Evolutionary conservation across 1,284 basidiomycete species (phyloP).

Genomic region (Trichosporon coremiiforme): DNA sequence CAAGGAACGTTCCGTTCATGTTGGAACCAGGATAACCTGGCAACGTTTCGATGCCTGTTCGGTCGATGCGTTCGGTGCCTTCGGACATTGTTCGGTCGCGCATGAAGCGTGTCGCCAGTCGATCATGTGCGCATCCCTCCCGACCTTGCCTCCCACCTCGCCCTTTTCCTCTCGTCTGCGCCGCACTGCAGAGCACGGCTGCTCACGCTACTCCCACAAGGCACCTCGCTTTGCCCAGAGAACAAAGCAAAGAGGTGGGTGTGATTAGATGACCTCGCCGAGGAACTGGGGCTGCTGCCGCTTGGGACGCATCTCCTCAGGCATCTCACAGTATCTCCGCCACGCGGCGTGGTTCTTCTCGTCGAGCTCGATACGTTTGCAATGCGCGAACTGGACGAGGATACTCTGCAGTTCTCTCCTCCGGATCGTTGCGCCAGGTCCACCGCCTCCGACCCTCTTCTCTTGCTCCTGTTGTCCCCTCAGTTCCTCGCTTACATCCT

Average conservation of each 20-base stretch:
- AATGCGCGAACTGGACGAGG: slow-evolving; percentile 24
- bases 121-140: not conserved
- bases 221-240: too few relatives aligned
- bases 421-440: not conserved
- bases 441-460: not conserved
- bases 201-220: too few relatives aligned
- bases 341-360: slow-evolving; percentile 16
- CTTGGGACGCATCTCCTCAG: not conserved
- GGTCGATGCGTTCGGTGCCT: not conserved
- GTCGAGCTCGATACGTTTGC: slow-evolving; percentile 14
- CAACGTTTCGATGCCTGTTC: not conserved
- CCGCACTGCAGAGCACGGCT: too few relatives aligned
- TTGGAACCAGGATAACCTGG: too few relatives aligned
- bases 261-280: slow-evolving; percentile 1
- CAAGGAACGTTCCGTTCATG: not conserved
- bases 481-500: not conserved
- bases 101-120: not conserved
- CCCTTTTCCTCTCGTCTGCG: too few relatives aligned
- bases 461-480: not conserved
- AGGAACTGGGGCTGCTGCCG: not conserved
- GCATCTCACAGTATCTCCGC: slow-evolving; percentile 8
- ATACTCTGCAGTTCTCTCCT: slow-evolving; percentile 26
- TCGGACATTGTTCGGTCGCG: not conserved
- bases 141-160: too few relatives aligned
- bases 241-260: too few relatives aligned